A percentile compares a stretch with the other conserved stretches of the same genome.
These are phyloP conservation scores for Allomyces arbusculus DNA, from an alignment of 192 early-diverging fungal species.

Conservation along the genomic window DNA sequence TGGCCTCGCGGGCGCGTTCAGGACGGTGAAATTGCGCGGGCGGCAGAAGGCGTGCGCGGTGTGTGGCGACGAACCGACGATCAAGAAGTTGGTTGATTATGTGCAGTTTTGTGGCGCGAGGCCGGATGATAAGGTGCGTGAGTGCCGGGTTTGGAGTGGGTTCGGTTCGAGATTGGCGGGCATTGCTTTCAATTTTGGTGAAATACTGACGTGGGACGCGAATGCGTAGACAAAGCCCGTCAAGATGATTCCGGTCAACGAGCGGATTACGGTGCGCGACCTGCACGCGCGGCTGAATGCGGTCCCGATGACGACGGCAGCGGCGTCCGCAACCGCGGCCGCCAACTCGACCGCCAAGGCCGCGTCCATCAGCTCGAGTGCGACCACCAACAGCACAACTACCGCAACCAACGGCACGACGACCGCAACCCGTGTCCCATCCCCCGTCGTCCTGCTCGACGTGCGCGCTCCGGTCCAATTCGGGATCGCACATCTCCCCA, in stretches of 20 bases:
- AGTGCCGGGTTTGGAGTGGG: constrained; percentile 2
- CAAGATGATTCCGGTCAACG: constrained; percentile 9
- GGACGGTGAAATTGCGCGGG: constrained; percentile 55
- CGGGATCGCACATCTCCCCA: constrained; percentile 56
- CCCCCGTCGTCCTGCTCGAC: constrained; percentile 58
- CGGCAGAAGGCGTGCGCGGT: constrained; percentile 50
- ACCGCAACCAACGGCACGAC: not conserved
- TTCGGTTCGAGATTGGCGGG: constrained; percentile 1
- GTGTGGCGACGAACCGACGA: constrained; percentile 68
- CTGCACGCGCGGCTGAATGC: constrained; percentile 5
- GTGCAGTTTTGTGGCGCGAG: constrained; percentile 68
- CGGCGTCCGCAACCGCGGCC: not conserved
- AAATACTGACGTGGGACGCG: not conserved
- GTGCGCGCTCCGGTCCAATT: constrained; percentile 71
- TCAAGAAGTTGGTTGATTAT: constrained; percentile 74
- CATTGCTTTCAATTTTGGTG: not conserved
- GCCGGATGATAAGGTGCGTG: constrained; percentile 48
- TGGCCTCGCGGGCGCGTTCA: constrained; percentile 48
- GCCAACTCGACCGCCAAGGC: not conserved
- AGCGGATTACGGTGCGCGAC: constrained; percentile 1
- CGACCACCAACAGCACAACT: too few species aligned
- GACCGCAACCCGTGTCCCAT: constrained; percentile 21
- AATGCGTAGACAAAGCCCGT: not conserved
- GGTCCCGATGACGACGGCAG: not conserved
- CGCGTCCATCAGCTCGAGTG: not conserved